Percentiles rank a stretch among this genome's conserved stretches.
Conservation (phyloP, 371 early-diverging fungal species). For the Lichtheimia corymbifera region DNA sequence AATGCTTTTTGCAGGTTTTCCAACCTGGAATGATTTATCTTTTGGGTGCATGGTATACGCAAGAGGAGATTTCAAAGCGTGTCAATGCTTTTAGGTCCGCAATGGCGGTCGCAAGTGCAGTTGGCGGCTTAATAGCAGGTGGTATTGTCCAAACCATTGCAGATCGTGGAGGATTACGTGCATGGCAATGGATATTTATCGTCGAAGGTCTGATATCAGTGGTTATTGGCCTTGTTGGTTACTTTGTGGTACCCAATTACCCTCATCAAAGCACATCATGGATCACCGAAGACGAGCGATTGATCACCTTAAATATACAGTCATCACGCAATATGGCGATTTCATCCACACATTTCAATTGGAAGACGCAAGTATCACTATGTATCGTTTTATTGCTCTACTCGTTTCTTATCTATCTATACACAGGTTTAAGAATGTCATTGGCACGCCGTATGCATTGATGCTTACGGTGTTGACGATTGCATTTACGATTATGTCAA, state of each 20-base stretch:
- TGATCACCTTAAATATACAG: constrained; percentile 49
- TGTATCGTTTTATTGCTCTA: too few species aligned
- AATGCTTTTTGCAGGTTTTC: constrained; percentile 41
- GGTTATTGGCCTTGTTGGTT: constrained; percentile 36
- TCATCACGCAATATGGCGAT: constrained; percentile 52
- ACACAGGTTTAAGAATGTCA: constrained; percentile 27
- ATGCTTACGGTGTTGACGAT: constrained; percentile 43
- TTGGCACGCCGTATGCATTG: constrained; percentile 34
- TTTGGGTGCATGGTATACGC: constrained; percentile 77
- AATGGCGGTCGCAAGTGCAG: constrained; percentile 33
- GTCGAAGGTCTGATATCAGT: constrained; percentile 59
- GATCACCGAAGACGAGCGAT: constrained; percentile 48
- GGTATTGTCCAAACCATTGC: constrained; percentile 37
- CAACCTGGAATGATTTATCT: constrained; percentile 76
- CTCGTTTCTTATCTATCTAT: too few species aligned
- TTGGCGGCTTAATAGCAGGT: constrained; percentile 34
- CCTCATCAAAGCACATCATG: constrained; percentile 50
- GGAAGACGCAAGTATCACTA: background rate
- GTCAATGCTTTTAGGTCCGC: constrained; percentile 67
- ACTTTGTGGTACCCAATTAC: constrained; percentile 57
- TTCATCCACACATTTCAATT: constrained; percentile 13
- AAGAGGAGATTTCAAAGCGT: constrained; percentile 70
- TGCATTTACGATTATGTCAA: constrained; percentile 41
- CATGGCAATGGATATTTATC: constrained; percentile 66
- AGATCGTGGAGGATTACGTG: constrained; percentile 47